phyloP scores from a whole-genome alignment of 2,329 filamentous ascomycete species.

The Mollisiaceae sp. region DNA sequence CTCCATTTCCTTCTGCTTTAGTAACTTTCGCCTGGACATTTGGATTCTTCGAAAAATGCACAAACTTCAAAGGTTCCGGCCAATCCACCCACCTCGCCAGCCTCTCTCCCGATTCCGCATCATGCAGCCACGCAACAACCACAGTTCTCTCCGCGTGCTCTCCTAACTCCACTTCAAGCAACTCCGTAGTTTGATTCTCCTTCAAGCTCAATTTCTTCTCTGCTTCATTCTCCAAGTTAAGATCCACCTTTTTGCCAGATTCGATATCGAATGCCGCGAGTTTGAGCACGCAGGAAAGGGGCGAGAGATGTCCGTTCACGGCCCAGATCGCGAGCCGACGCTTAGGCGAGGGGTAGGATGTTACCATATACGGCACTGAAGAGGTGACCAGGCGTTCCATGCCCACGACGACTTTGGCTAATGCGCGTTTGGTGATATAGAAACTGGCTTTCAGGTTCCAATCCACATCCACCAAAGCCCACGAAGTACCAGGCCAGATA shows the following conservation, averaged over 20 bases:
- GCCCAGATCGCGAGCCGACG: conserved; percentile 33
- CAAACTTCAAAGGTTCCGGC: conserved; percentile 73
- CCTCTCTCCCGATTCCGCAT: conserved; percentile 49
- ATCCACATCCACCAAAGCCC: conserved; percentile 67
- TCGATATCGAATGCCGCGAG: conserved; percentile 65
- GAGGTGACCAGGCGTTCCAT: no score
- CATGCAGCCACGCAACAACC: conserved; percentile 61
- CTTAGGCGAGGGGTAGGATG: conserved; percentile 25
- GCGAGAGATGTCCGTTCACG: conserved; percentile 26
- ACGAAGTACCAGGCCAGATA: conserved; percentile 70
- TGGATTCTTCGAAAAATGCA: conserved; percentile 59
- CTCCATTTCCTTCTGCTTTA: conserved; percentile 24
- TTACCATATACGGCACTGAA: conserved; percentile 31
- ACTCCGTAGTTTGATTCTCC: conserved; percentile 63
- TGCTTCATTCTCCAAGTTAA: conserved; percentile 44
- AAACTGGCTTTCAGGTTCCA: conserved; percentile 56
- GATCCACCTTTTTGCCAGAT: conserved; percentile 56
- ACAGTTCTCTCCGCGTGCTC: conserved; percentile 57
- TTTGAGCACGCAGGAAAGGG: conserved; percentile 25
- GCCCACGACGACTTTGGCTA: conserved; percentile 39
- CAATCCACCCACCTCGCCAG: conserved; percentile 70
- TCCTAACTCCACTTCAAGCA: conserved; percentile 60
- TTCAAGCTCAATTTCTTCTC: conserved; percentile 26
- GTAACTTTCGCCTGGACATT: conserved; percentile 45
- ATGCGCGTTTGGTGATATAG: conserved; percentile 56